Base-by-base conservation (phyloP, 2,329 filamentous ascomycete species). In the Elsinoe arachidis region DNA sequence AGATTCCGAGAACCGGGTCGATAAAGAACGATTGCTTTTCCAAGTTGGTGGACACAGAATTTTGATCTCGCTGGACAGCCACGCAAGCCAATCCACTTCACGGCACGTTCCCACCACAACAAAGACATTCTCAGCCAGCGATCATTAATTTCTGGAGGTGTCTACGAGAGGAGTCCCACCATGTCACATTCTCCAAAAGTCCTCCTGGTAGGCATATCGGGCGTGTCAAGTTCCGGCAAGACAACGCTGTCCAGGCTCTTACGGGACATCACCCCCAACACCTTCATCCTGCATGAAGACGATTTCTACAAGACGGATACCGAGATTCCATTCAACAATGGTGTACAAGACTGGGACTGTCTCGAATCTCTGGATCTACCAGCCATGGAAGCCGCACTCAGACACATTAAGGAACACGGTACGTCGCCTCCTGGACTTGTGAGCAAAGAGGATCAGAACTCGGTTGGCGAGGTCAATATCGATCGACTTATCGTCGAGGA, bases 211-310 rank as follows among this genome's bases (percentile, higher is more conserved):
- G 90, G 85, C 59, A 84, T 97, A 59, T 95, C 89, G 38, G 93
- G 93, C 57, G 89, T 88, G 62, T 96, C 92, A 1, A 95, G 88
- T 2, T 92, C 88, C 65, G 93, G 93, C 60, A 99, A 99, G 76
- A 97, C 93, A 2, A 97, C 93, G 2, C 81, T 99, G 12, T 88
- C 90, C 17, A 83, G 92, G 2, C 79, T 96, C 11, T 78, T 99
- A 15, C 84, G 90, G 59, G 84, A 88, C 68, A 85, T 95, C 63
- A 90, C 96, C 66, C 64, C 71, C 21, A 77, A 79, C 63, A 79
- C 84, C 14, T 92, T 90, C 67, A 88, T 97, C 66, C 79, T 99
- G 19, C 93, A 99, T 70, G 84, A 96, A 70, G 93, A 99, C 74
- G 93, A 99, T 72, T 99, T 97, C 70, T 99, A 96, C 75, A 84